Percentiles rank a stretch among this genome's conserved stretches.
Conservation (phyloP, 129 eudicot species). For the Helianthus annuus region DNA sequence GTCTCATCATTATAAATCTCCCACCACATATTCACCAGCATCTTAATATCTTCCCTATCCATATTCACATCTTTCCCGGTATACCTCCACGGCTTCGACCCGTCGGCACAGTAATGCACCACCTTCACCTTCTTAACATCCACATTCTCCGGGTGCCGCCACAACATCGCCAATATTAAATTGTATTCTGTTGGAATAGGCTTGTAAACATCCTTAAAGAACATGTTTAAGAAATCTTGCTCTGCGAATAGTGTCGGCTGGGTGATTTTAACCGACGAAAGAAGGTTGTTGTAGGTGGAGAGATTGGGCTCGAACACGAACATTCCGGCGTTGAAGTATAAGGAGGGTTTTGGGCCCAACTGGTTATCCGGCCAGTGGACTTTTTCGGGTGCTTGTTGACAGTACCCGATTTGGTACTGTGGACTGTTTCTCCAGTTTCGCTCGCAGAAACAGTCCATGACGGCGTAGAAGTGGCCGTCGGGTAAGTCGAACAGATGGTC, state of each 20-base stretch:
- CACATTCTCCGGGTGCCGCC: conserved; percentile 76
- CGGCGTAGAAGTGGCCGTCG: conserved; percentile 64
- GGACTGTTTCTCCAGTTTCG: conserved; percentile 62
- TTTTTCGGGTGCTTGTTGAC: conserved; percentile 54
- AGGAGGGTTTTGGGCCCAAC: conserved; percentile 62
- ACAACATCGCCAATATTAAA: conserved; percentile 55
- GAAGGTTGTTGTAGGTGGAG: conserved; percentile 51
- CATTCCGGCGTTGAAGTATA: conserved; percentile 89
- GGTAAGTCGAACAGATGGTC: conserved; percentile 83
- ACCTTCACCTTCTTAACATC: conserved; percentile 50
- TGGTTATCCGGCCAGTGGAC: conserved; percentile 59
- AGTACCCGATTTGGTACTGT: conserved; percentile 72
- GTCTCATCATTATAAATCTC: conserved; percentile 56
- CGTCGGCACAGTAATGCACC: conserved; percentile 73
- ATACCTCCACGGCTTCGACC: conserved; percentile 75
- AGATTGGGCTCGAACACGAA: conserved; percentile 68
- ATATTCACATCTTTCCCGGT: conserved; percentile 63
- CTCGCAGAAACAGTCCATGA: conserved; percentile 83
- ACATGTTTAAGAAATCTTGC: conserved; percentile 69
- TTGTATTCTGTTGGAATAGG: conserved; percentile 52
- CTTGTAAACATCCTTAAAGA: conserved; percentile 52
- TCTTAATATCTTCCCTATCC: conserved; percentile 61
- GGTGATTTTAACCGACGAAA: conserved; percentile 43
- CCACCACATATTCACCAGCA: conserved; percentile 61
- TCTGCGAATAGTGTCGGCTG: conserved; percentile 79